A percentile compares a stretch with the other conserved stretches of the same genome.
Evolutionary conservation across 768 basidiomycete species (phyloP).

Genomic region (Suillus placidus): DNA sequence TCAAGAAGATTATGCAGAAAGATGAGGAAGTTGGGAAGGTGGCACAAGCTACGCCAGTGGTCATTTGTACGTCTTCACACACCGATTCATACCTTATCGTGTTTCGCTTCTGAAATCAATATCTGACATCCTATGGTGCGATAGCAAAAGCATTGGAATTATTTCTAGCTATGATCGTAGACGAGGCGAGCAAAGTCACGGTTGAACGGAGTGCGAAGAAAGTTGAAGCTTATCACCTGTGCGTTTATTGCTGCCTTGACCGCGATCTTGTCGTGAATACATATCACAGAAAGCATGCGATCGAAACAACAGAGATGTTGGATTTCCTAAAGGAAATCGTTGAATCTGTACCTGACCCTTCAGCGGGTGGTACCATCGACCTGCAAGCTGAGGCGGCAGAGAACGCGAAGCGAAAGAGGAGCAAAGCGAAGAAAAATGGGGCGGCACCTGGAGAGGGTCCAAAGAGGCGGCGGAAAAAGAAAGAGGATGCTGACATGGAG

Average conservation of each 20-base stretch:
- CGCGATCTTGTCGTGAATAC: conserved; percentile 9
- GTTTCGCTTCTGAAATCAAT: background rate
- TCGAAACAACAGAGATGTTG: conserved; percentile 83
- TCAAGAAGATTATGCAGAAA: conserved; percentile 99
- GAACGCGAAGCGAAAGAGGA: conserved; percentile 58
- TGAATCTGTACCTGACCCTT: conserved; percentile 82
- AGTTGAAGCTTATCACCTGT: conserved; percentile 94
- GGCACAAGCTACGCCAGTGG: conserved; percentile 92
- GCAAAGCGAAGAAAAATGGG: conserved; percentile 56
- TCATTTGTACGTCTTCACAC: conserved; percentile 75
- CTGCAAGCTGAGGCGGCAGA: conserved; percentile 63
- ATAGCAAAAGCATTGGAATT: conserved; percentile 93
- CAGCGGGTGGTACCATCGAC: conserved; percentile 78
- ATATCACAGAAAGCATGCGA: conserved; percentile 79
- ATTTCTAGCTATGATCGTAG: conserved; percentile 83
- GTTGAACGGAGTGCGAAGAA: conserved; percentile 79
- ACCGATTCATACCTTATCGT: background rate
- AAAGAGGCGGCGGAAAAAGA: conserved; percentile 56
- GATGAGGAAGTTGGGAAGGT: conserved; percentile 99
- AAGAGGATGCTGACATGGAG: conserved; percentile 39
- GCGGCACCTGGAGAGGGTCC: conserved; percentile 38
- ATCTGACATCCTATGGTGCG: background rate
- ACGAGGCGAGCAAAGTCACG: conserved; percentile 82
- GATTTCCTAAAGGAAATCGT: conserved; percentile 96
- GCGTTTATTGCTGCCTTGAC: conserved; percentile 37